Base-by-base conservation (phyloP, 2,329 filamentous ascomycete genomes). In the Allantophomopsis cytisporea region DNA sequence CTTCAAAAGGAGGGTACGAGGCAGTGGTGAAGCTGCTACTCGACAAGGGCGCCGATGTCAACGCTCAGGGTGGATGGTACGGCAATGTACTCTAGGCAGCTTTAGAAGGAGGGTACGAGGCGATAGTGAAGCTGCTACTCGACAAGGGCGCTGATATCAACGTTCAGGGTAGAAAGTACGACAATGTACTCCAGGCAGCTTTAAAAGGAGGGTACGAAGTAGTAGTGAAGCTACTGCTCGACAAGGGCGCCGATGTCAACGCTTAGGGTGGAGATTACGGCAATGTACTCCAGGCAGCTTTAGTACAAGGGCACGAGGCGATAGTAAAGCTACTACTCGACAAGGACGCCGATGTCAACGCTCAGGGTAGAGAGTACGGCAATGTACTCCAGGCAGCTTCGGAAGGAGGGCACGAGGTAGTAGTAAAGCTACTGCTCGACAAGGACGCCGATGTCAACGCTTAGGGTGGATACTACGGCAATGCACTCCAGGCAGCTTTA, bases 231-330 rank as follows among this genome's bases (percentile, higher is more conserved):
- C 18, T 20, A 4, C 18, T 20, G 7, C 18, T 20, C 7, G 7
- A 20, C 7, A 20, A 20, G 18, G 18, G 18, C 7, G 18, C 18
- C 18, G 18, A 20, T 20, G 18, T 20, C 18, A 20, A 20, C 18
- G 18, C 18, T 20, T 7, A 20, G 7, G 18, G 18, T 20, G 18
- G 18, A 4, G 18, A 20, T 4, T 20, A 20, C 53, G 57, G 37
- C 41, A 45, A 2, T 45, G 40, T 14, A 44, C 59, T 31, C 56
- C 53, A 1, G 37, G 47, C 14, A 41, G 58, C 12, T 49, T 57
- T 5, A 39, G 60, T 2, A 45, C 62, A 6, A 61, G 34, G 59
- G 57, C 35, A 21, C 23, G 23, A 28, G 14, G 16, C 20, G 5
- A 28, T 37, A 23, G 23, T 37, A n/a, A 14, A 37, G 36, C 23